Evolutionary conservation across 495 filamentous ascomycete genomes (phyloP).

Genomic region (Pseudotulostoma volvatum): DNA sequence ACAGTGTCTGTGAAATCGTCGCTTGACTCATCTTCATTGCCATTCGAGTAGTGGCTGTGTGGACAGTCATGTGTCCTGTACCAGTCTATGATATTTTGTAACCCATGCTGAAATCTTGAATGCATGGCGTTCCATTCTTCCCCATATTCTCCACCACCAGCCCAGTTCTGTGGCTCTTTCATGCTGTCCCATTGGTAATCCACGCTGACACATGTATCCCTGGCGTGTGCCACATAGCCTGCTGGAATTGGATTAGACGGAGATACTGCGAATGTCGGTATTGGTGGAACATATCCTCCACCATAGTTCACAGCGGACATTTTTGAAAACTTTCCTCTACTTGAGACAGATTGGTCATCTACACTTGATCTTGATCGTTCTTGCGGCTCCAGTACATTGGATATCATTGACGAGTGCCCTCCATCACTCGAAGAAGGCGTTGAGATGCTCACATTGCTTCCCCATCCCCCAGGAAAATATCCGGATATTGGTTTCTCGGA

Average conservation of each 20-base stretch:
- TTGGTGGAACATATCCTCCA: slow-evolving; percentile 50
- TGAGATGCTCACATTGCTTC: slow-evolving; percentile 17
- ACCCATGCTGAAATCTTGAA: slow-evolving; percentile 60
- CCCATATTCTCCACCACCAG: slow-evolving; percentile 68
- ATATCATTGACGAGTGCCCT: slow-evolving; percentile 6
- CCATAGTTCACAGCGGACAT: slow-evolving; percentile 1
- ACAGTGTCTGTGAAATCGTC: slow-evolving; percentile 53
- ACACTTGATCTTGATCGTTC: not conserved
- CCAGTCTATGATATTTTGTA: slow-evolving; percentile 64
- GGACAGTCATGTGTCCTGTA: slow-evolving; percentile 43
- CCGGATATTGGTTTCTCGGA: slow-evolving; percentile 17
- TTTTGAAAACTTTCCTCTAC: not conserved
- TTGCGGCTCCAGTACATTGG: not conserved
- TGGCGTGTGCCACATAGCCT: slow-evolving; percentile 84
- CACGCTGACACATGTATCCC: slow-evolving; percentile 67
- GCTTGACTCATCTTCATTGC: slow-evolving; percentile 20
- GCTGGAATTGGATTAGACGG: slow-evolving; percentile 61
- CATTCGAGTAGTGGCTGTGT: slow-evolving; percentile 5
- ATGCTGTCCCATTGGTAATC: slow-evolving; percentile 96
- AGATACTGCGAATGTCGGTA: slow-evolving; percentile 71
- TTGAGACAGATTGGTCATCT: slow-evolving; percentile 1
- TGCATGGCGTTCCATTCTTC: slow-evolving; percentile 97
- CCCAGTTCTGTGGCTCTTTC: slow-evolving; percentile 57
- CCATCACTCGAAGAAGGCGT: slow-evolving; percentile 13
- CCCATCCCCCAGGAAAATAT: slow-evolving; percentile 50